Conservation (phyloP, 139 green algal species). For the Astrephomene gubernaculifera region DNA sequence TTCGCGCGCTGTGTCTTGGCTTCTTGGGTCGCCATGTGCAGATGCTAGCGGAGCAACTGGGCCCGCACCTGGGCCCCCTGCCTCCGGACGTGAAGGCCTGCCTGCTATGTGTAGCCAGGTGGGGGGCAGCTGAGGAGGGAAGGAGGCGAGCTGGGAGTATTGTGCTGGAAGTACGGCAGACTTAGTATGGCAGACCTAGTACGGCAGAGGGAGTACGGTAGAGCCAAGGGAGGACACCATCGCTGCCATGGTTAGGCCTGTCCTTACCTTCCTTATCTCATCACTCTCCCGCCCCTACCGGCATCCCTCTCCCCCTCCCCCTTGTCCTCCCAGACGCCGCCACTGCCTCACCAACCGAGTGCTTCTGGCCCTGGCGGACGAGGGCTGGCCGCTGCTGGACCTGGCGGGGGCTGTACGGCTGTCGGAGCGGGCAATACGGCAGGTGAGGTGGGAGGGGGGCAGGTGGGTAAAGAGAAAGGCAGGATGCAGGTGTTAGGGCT, state of each 20-base stretch:
- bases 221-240: too few species aligned
- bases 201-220: too few species aligned
- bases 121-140: background rate
- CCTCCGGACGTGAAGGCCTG: constrained; percentile 19
- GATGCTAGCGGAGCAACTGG: background rate
- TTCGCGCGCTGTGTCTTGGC: constrained; percentile 7
- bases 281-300: too few species aligned
- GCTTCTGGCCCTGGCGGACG: constrained; percentile 15
- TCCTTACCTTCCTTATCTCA: too few species aligned
- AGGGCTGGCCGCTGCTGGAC: constrained; percentile 27
- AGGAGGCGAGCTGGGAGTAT: too few species aligned
- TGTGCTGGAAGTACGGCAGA: too few species aligned
- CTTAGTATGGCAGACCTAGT: too few species aligned
- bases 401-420: background rate
- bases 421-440: constrained; percentile 10
- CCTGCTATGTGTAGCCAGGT: constrained; percentile 31
- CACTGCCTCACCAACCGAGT: background rate
- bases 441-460: background rate
- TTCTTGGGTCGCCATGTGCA: background rate
- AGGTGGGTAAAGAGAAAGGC: background rate
- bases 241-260: too few species aligned
- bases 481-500: background rate
- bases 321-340: constrained; percentile 18
- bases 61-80: background rate
- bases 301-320: too few species aligned